These are phyloP conservation scores for Aspergillus sojae DNA, from an alignment of 2,329 filamentous ascomycete genomes.

Conservation along the genomic window DNA sequence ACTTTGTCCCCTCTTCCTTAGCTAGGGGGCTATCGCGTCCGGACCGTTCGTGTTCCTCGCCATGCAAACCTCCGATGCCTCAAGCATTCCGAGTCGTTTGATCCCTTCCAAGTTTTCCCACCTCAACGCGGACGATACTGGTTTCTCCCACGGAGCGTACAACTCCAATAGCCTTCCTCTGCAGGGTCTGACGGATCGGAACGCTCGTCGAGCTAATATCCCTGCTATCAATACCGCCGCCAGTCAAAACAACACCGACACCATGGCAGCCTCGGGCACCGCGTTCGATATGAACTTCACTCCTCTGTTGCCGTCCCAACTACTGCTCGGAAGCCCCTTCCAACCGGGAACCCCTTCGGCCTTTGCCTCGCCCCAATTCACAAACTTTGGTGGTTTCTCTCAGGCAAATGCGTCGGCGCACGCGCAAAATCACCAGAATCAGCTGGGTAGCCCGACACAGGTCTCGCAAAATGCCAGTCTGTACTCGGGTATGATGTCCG, in stretches of 20 bases:
- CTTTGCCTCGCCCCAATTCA: conserved; percentile 90
- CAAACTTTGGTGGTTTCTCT: conserved; percentile 78
- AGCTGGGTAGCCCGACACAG: conserved; percentile 74
- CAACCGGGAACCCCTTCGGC: conserved; percentile 90
- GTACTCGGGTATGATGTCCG: conserved; percentile 84
- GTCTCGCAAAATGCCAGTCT: conserved; percentile 70
- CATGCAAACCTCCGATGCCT: conserved; percentile 83
- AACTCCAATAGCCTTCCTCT: conserved; percentile 73
- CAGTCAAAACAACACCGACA: conserved; percentile 60
- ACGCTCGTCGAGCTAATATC: conserved; percentile 80
- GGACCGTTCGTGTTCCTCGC: conserved; percentile 53
- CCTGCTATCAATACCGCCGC: conserved; percentile 88
- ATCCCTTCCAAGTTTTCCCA: conserved; percentile 76
- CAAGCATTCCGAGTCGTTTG: conserved; percentile 66
- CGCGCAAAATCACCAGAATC: conserved; percentile 60
- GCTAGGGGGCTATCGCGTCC: conserved; percentile 82
- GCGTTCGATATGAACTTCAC: conserved; percentile 99
- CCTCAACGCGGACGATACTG: conserved; percentile 71
- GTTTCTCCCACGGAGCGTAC: conserved; percentile 91
- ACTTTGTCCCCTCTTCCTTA: conserved; percentile 70
- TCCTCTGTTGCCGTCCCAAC: conserved; percentile 87
- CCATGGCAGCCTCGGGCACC: conserved; percentile 84
- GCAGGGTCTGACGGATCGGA: conserved; percentile 81
- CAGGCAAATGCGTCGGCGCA: conserved; percentile 57
- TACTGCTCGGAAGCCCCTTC: conserved; percentile 94